Conservation (phyloP, 148 eudicot species). For the Cornus suecica region DNA sequence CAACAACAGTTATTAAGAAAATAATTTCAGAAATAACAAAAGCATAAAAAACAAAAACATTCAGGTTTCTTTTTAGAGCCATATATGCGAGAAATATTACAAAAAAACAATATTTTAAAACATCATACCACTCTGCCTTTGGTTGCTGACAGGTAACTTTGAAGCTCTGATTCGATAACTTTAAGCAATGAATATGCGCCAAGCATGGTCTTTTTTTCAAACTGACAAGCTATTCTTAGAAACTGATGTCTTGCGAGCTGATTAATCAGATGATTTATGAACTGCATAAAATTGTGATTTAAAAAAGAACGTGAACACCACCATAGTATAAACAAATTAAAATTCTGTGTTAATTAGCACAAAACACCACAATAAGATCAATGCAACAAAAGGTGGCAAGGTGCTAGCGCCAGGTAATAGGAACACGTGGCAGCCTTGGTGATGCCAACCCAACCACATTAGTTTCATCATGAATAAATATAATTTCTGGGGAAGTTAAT, state of each 20-base stretch:
- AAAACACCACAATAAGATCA: slow-evolving; percentile 1
- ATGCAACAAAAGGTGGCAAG: slow-evolving; percentile 3
- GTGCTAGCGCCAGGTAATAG: background rate
- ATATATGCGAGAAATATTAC: background rate
- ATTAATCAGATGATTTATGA: slow-evolving; percentile 83
- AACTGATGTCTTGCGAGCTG: slow-evolving; percentile 95
- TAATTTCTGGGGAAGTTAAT: background rate
- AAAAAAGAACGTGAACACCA: slow-evolving; percentile 2
- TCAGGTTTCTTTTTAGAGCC: background rate
- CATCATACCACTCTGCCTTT: slow-evolving; percentile 89
- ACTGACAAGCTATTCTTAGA: slow-evolving; percentile 85
- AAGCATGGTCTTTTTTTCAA: slow-evolving; percentile 99
- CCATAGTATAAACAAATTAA: background rate
- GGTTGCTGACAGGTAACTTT: slow-evolving; percentile 80
- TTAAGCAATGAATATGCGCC: slow-evolving; percentile 94
- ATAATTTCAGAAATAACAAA: background rate
- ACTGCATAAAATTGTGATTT: slow-evolving; percentile 39
- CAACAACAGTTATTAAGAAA: background rate
- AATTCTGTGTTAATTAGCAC: background rate
- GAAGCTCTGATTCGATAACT: slow-evolving; percentile 90
- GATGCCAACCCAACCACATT: no score
- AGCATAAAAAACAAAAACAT: no score
- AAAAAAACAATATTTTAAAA: background rate
- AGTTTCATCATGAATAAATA: background rate
- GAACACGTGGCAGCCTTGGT: background rate